A percentile compares a stretch with the other conserved stretches of the same genome.
These are phyloP conservation scores for Lathyrus oleraceus DNA, from an alignment of 306 rosid species.

Conservation along the genomic window DNA sequence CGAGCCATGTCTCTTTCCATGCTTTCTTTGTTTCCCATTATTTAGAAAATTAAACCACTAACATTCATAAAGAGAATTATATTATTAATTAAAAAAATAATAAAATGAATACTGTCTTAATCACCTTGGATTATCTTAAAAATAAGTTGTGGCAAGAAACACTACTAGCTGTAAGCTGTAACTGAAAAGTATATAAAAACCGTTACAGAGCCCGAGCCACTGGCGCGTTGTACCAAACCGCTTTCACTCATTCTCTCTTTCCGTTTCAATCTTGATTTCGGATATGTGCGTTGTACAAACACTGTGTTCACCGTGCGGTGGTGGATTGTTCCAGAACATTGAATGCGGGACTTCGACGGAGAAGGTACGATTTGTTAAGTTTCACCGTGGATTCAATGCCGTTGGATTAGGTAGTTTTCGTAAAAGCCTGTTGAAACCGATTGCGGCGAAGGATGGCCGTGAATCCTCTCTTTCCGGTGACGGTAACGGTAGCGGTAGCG, in stretches of 20 bases:
- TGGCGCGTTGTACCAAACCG: neutral
- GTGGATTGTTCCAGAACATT: slow-evolving; percentile 27
- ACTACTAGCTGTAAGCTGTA: slow-evolving; percentile 16
- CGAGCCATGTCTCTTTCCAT: neutral
- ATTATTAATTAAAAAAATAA: too few species aligned
- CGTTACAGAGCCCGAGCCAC: slow-evolving; percentile 8
- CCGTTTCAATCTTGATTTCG: neutral
- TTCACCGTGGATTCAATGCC: slow-evolving; percentile 40
- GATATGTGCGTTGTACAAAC: slow-evolving; percentile 36
- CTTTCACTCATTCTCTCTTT: neutral
- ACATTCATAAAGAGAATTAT: too few species aligned
- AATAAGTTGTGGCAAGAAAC: neutral
- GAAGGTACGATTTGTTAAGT: slow-evolving; percentile 41
- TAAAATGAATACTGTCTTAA: too few species aligned
- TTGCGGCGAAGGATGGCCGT: slow-evolving; percentile 43
- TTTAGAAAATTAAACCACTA: too few species aligned
- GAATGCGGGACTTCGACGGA: slow-evolving; percentile 38
- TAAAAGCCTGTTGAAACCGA: slow-evolving; percentile 40
- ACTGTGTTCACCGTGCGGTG: slow-evolving; percentile 16
- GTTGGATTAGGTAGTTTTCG: slow-evolving; percentile 34
- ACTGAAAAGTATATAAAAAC: slow-evolving; percentile 30
- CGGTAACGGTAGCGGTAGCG: slow-evolving; percentile 1
- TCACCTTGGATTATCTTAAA: too few species aligned
- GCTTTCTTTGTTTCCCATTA: neutral
- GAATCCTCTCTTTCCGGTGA: slow-evolving; percentile 23